Conservation (phyloP, 208 protist genomes). For the Angomonas deanei region DNA sequence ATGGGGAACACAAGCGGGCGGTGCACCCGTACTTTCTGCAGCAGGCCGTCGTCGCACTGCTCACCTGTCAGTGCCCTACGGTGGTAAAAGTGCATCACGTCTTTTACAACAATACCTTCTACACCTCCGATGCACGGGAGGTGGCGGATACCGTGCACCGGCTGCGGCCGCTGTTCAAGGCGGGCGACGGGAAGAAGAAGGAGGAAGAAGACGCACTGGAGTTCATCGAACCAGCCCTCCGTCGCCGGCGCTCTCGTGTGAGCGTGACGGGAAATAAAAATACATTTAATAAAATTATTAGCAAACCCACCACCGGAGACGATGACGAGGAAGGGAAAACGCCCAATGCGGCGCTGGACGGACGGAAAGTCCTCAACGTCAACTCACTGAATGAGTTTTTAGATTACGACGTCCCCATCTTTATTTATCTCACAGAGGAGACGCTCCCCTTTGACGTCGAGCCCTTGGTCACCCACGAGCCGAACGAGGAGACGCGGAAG, state of each 20-base stretch:
- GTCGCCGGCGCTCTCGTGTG: not conserved
- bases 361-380: not conserved
- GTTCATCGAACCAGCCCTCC: not conserved
- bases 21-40: too few relatives aligned
- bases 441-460: not conserved
- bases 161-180: too few relatives aligned
- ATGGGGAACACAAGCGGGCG: too few relatives aligned
- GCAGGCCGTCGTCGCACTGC: too few relatives aligned
- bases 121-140: too few relatives aligned
- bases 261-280: not conserved
- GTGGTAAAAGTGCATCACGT: too few relatives aligned
- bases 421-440: not conserved
- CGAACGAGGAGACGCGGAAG: not conserved
- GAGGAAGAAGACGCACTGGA: not conserved
- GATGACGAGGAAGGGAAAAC: not conserved
- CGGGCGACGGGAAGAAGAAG: too few relatives aligned
- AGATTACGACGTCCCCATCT: not conserved
- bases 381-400: not conserved
- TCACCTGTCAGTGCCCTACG: too few relatives aligned
- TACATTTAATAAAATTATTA: not conserved
- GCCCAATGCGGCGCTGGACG: not conserved
- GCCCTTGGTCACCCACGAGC: not conserved
- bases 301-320: not conserved
- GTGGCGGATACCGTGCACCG: too few relatives aligned
- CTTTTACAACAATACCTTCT: too few relatives aligned